Evolutionary conservation across 805 yeast species (phyloP), one percentile per base, ranked within the genome.

Genomic region (Candida maesae): DNA sequence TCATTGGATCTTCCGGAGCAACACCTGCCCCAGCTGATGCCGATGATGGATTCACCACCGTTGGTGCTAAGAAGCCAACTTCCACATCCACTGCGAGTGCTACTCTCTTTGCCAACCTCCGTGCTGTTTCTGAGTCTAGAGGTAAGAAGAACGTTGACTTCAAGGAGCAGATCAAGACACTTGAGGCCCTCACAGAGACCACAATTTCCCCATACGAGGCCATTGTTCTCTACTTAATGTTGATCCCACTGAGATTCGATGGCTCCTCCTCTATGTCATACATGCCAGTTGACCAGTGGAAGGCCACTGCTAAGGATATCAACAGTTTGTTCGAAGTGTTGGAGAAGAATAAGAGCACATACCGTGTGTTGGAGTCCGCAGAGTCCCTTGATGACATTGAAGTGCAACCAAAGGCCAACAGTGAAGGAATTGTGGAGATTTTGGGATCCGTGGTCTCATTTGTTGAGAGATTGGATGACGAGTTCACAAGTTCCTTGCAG

Each of bases 121-220:
- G 82, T 61, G 65, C 78, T 40, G 80, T 93, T 42, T 69, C 84
- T 45, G 98, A 93, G 65, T 74, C 89, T 36, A 82, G 99, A 68
- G 99, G 99, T 71, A 90, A 90, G 73, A 91, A 87, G 73, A 89
- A 87, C 63, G 84, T 88, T 48, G 96, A 91, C 63, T 78, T 81
- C 49, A 63, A 61, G 48, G 95, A 86, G 63, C 95, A 91, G 65
- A 78, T 89, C 50, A 67, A 68, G 41, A 70, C 74, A 33, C 71
- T 93, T 58, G 95, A 85, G 66, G 71, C 70, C 35, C 69, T 86
- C 47, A 52, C 74, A 36, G 53, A 56, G 16, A 55, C 66, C 10
- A 71, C 81, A 41, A 68, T 76, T 10, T 58, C 70, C 19, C 75
- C 87, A 21, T 93, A 85, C 64, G 95, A 93, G 68, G 70, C 71